These are phyloP conservation scores for Boletus reticulatus DNA, from an alignment of 768 basidiomycete genomes.

Conservation along the genomic window DNA sequence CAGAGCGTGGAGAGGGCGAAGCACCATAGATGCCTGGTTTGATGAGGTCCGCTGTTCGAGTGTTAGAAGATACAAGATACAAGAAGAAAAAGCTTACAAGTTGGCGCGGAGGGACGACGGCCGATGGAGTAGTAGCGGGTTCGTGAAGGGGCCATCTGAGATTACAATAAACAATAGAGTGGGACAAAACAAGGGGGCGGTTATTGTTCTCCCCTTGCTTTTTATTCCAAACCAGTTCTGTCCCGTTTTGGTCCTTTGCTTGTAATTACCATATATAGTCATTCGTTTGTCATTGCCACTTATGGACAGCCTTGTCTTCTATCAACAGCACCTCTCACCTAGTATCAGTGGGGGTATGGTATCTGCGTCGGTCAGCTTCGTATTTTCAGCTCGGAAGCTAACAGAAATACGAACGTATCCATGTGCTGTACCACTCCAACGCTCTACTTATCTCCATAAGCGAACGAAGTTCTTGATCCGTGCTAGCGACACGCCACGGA, in stretches of 20 bases:
- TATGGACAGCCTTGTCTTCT: conserved; percentile 6
- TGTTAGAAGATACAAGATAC: not conserved
- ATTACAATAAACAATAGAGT: not conserved
- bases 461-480: conserved; percentile 16
- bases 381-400: too few species aligned
- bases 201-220: conserved; percentile 28
- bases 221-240: conserved; percentile 13
- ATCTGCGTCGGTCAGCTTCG: too few species aligned
- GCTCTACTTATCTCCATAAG: not conserved
- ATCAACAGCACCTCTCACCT: too few species aligned
- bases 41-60: conserved; percentile 34
- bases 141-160: conserved; percentile 17
- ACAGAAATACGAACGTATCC: too few species aligned
- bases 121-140: conserved; percentile 31
- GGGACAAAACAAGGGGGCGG: conserved; percentile 8
- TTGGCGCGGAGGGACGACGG: conserved; percentile 40
- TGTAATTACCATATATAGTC: conserved; percentile 9
- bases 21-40: conserved; percentile 55
- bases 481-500: conserved; percentile 1
- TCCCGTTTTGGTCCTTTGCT: conserved; percentile 14
- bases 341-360: too few species aligned
- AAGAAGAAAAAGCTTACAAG: conserved; percentile 7
- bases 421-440: too few species aligned
- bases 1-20: conserved; percentile 42
- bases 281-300: conserved; percentile 6